phyloP scores from a whole-genome alignment of 208 protist genomes.

The Herpetomonas samuelpessoai region DNA sequence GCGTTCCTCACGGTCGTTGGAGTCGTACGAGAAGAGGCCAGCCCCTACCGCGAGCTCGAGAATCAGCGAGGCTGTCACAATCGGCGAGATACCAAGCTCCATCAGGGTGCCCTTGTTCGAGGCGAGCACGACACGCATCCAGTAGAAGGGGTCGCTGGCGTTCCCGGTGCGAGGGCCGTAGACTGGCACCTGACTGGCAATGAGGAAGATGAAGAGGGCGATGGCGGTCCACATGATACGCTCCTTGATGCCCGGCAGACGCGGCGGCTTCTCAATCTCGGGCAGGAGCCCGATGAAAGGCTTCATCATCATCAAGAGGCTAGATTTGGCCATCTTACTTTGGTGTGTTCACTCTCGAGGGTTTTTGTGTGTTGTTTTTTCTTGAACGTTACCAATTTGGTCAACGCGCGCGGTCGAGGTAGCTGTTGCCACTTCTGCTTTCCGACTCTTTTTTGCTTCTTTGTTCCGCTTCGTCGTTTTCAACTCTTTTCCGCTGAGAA shows the following conservation, averaged over 20 bases:
- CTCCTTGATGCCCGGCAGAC: constrained; percentile 92
- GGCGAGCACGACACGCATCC: constrained; percentile 99
- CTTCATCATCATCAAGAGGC: constrained; percentile 86
- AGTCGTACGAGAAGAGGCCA: constrained; percentile 96
- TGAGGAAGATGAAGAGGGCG: constrained; percentile 99
- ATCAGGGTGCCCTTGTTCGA: constrained; percentile 99
- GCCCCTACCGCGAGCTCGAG: constrained; percentile 98
- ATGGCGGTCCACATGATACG: constrained; percentile 98
- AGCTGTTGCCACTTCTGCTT: too few relatives aligned
- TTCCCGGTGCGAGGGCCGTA: constrained; percentile 97
- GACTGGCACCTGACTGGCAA: constrained; percentile 99
- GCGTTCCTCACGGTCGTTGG: constrained; percentile 94
- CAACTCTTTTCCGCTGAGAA: constrained; percentile 6
- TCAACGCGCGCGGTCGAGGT: too few relatives aligned
- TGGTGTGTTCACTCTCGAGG: too few relatives aligned
- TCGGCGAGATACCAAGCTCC: constrained; percentile 98
- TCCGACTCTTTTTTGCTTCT: not conserved
- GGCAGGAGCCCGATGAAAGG: constrained; percentile 96
- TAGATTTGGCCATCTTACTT: constrained; percentile 18
- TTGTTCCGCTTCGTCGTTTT: not conserved
- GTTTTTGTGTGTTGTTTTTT: too few relatives aligned
- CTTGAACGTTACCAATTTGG: too few relatives aligned
- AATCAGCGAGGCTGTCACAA: constrained; percentile 97
- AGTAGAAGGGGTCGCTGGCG: constrained; percentile 98
- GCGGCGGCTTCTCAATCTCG: constrained; percentile 92